Conservation (phyloP, 441 rosid species). For the Adansonia rubrostipa region DNA sequence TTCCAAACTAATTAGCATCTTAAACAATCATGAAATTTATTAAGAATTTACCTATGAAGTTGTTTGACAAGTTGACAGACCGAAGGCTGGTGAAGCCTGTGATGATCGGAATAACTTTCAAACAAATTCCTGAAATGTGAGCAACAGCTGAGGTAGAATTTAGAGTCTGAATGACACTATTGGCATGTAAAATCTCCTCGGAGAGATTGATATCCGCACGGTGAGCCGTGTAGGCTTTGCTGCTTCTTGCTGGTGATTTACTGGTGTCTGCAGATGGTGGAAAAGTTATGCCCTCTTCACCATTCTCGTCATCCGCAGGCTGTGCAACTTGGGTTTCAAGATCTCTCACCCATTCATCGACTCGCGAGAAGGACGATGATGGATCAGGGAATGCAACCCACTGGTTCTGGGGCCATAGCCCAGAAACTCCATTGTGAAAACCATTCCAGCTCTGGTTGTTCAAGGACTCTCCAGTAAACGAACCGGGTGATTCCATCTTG, state of each 20-base stretch:
- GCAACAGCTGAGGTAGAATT: conserved; percentile 84
- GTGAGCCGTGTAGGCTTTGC: conserved; percentile 24
- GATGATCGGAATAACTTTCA: conserved; percentile 72
- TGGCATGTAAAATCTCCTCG: conserved; percentile 73
- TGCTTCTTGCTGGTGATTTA: conserved; percentile 44
- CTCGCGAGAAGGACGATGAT: conserved; percentile 66
- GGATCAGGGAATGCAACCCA: conserved; percentile 82
- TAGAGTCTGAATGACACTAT: conserved; percentile 67
- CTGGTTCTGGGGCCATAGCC: conserved; percentile 72
- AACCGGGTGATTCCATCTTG: conserved; percentile 51
- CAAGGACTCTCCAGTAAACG: conserved; percentile 49
- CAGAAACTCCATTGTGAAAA: conserved; percentile 40
- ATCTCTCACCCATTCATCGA: conserved; percentile 81
- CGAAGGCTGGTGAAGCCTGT: conserved; percentile 76
- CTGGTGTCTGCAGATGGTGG: conserved; percentile 56
- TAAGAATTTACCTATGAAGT: conserved; percentile 68
- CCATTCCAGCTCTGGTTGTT: conserved; percentile 49
- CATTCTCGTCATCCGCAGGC: conserved; percentile 41
- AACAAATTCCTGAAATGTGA: conserved; percentile 73
- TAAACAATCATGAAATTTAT: not conserved
- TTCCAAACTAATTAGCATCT: not conserved
- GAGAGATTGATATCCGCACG: conserved; percentile 47
- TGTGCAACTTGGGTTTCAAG: conserved; percentile 44
- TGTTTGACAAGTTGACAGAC: conserved; percentile 78
- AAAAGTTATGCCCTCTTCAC: conserved; percentile 36